Conservation (phyloP, 2,329 filamentous ascomycete genomes). For the Diaporthe caulivora region DNA sequence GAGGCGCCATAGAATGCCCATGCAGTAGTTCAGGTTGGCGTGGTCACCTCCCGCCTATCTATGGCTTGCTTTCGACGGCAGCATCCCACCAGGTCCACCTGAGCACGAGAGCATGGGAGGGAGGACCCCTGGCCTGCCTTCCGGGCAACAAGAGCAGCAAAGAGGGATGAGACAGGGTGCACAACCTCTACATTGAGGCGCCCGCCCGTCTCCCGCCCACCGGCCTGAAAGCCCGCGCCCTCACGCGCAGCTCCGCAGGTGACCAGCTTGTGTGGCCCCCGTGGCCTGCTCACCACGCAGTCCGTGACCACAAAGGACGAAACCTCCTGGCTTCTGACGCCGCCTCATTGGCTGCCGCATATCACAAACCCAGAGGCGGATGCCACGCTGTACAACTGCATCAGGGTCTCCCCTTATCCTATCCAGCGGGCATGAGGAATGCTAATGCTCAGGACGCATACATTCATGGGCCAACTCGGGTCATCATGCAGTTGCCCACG, state of each 20-base stretch:
- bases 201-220: not conserved
- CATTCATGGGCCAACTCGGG: constrained; percentile 14
- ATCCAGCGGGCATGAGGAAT: constrained; percentile 27
- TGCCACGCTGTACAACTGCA: constrained; percentile 21
- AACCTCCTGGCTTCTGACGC: not conserved
- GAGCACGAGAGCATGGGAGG: constrained; percentile 14
- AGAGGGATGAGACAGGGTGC: not conserved
- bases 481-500: not conserved
- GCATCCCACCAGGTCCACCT: not conserved
- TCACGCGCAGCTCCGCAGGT: constrained; percentile 31
- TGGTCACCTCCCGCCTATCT: constrained; percentile 11
- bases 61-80: not conserved
- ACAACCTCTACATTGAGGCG: not conserved
- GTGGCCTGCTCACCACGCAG: constrained; percentile 24
- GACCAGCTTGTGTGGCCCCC: constrained; percentile 30
- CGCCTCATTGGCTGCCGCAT: not conserved
- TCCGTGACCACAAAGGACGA: constrained; percentile 34
- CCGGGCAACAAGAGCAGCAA: not conserved
- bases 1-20: constrained; percentile 1
- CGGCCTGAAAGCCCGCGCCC: not conserved
- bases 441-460: not conserved
- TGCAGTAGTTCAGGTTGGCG: constrained; percentile 19
- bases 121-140: not conserved
- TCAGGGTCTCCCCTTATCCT: constrained; percentile 33
- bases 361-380: not conserved